Conservation (phyloP, 352 stramenopile genomes). For the Globisporangium carolinianum region DNA sequence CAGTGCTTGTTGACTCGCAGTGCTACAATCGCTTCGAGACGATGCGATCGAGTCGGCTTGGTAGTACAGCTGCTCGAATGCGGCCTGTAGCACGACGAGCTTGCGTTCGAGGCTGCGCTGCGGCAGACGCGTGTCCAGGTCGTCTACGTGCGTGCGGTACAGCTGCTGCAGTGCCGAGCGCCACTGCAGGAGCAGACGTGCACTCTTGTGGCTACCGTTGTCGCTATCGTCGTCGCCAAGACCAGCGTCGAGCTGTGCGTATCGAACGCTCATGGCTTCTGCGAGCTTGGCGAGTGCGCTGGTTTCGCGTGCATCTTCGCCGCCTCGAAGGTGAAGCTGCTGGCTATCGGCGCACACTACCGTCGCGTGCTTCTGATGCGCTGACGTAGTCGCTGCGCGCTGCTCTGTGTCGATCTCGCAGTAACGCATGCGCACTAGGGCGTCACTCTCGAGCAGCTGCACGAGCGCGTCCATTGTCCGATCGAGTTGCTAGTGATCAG, state of each 20-base stretch:
- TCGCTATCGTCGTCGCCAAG: not conserved
- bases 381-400: not conserved
- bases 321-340: no score
- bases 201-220: not conserved
- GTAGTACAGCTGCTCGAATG: slow-evolving; percentile 22
- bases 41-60: not conserved
- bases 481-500: no score
- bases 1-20: no score
- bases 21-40: no score
- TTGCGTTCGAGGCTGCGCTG: slow-evolving; percentile 29
- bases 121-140: slow-evolving; percentile 21
- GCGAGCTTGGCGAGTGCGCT: not conserved
- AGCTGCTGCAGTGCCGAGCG: not conserved
- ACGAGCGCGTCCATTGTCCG: slow-evolving; percentile 46
- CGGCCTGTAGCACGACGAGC: slow-evolving; percentile 24
- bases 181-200: not conserved
- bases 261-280: not conserved
- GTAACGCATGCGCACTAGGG: slow-evolving; percentile 45
- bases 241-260: not conserved
- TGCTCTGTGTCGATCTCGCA: slow-evolving; percentile 25
- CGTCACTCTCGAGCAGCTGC: slow-evolving; percentile 22
- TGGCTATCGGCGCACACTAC: no score
- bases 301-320: not conserved
- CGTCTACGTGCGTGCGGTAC: slow-evolving; percentile 14
- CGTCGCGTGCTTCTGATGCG: not conserved